These are phyloP conservation scores for Mucor saturninus DNA, from an alignment of 371 early-diverging fungal species.

Conservation along the genomic window DNA sequence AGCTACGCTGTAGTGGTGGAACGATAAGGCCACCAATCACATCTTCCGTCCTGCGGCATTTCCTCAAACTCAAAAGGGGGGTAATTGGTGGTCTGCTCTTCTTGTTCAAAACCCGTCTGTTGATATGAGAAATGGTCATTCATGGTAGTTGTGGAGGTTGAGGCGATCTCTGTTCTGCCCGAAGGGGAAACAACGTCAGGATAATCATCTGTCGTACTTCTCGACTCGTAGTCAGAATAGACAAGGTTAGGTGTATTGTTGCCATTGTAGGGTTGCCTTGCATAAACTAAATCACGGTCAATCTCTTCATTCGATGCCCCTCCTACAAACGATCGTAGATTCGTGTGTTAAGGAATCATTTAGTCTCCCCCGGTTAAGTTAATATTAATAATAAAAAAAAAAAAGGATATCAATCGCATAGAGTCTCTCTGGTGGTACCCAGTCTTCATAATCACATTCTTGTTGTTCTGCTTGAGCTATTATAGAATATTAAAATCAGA, in stretches of 20 bases:
- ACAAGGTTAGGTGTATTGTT: slow-evolving; percentile 31
- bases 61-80: slow-evolving; percentile 27
- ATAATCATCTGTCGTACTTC: slow-evolving; percentile 35
- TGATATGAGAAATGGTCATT: slow-evolving; percentile 1
- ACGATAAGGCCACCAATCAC: slow-evolving; percentile 31
- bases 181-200: slow-evolving; percentile 13
- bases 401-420: slow-evolving; percentile 43
- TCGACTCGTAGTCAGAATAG: slow-evolving; percentile 38
- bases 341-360: slow-evolving; percentile 27
- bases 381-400: background rate
- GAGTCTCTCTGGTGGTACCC: slow-evolving; percentile 37
- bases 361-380: background rate
- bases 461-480: slow-evolving; percentile 4
- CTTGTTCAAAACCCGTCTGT: slow-evolving; percentile 3
- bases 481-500: background rate
- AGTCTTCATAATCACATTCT: slow-evolving; percentile 24
- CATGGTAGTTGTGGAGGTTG: slow-evolving; percentile 3
- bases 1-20: slow-evolving; percentile 26
- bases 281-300: slow-evolving; percentile 29
- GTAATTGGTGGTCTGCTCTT: slow-evolving; percentile 6
- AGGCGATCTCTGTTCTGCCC: slow-evolving; percentile 10
- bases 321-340: slow-evolving; percentile 39
- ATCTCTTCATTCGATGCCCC: slow-evolving; percentile 34
- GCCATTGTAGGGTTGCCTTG: slow-evolving; percentile 35
- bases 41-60: slow-evolving; percentile 19